Conservation (phyloP, 805 yeast species). For the Barnettozyma botsteinii region DNA sequence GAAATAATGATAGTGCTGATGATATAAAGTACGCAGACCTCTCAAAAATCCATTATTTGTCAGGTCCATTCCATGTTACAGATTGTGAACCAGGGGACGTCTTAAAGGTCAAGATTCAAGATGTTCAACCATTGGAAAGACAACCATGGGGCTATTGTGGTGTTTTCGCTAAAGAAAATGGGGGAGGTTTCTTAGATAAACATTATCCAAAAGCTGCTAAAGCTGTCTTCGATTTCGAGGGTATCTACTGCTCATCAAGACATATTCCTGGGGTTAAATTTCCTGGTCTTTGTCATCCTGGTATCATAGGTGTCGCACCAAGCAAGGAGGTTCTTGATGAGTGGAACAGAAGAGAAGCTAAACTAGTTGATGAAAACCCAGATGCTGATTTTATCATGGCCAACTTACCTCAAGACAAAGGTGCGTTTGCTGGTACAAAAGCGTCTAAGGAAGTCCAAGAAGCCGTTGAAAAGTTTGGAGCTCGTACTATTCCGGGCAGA, state of each 20-base stretch:
- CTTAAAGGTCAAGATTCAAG: constrained; percentile 44
- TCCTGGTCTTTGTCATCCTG: constrained; percentile 47
- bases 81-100: constrained; percentile 44
- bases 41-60: constrained; percentile 40
- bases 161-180: constrained; percentile 41
- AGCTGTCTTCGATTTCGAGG: constrained; percentile 48
- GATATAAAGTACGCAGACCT: constrained; percentile 42
- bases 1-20: constrained; percentile 42
- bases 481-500: constrained; percentile 47
- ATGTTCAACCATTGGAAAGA: constrained; percentile 45
- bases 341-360: constrained; percentile 41
- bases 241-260: constrained; percentile 43
- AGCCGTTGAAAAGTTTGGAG: constrained; percentile 37
- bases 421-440: constrained; percentile 36
- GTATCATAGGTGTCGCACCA: constrained; percentile 48
- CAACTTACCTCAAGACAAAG: constrained; percentile 32
- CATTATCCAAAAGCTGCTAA: constrained; percentile 47
- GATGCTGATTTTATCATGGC: constrained; percentile 35
- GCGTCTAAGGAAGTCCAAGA: constrained; percentile 28
- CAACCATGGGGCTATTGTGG: constrained; percentile 53
- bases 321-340: constrained; percentile 35
- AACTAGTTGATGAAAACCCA: constrained; percentile 31
- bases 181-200: constrained; percentile 45
- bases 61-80: constrained; percentile 43
- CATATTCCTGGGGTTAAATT: constrained; percentile 46